Base-by-base conservation (phyloP, 192 early-diverging fungal genomes). In the Lunasporangiospora selenospora region DNA sequence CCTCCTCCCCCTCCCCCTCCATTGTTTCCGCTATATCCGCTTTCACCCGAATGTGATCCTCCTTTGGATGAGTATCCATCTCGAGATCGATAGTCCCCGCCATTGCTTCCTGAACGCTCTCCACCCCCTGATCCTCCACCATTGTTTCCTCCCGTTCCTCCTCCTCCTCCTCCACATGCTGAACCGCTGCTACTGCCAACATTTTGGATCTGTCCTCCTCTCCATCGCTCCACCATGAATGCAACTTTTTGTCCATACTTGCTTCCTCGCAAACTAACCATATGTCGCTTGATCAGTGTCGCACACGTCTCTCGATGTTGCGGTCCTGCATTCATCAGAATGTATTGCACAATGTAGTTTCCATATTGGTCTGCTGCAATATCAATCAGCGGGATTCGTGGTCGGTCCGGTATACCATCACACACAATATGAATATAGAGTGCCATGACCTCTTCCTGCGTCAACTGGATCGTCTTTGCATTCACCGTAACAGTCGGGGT, bases 281-380 rank as follows among this genome's bases (percentile, higher is more conserved):
- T 81, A 53, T 92, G 90, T 10, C 88, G 84, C 29, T 84, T 81
- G 39, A 92, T 85, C 18, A 89, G 59, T 0, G 81, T 79, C 24
- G 84, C 81, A 37, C 81, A 81, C 5, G 62, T 71, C 51, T 88
- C 81, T 16, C 84, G 79, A 42, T 89, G 89, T 27, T 78, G 49
- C 3, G 80, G 78, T 23, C 80, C 81, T 5, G 86, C 83, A 33
- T 85, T 73, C 23, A 75, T 87, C 9, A 90, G 58, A 11, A 92
- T 84, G 69, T 88, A 85, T 62, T 92, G 90, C 42, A 92, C 85
- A 53, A 92, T 88, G 57, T 92, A 92, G 64, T 92, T 92, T 34
- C 85, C 90, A 59, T 85, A 92, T 67, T 92, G 90, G 52, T 92
- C 87, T 43, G 88, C 87, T 50, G 89, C 89, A 78, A 92, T 89